Base-by-base conservation (phyloP, 208 protist genomes). In the Zelonia costaricensis region DNA sequence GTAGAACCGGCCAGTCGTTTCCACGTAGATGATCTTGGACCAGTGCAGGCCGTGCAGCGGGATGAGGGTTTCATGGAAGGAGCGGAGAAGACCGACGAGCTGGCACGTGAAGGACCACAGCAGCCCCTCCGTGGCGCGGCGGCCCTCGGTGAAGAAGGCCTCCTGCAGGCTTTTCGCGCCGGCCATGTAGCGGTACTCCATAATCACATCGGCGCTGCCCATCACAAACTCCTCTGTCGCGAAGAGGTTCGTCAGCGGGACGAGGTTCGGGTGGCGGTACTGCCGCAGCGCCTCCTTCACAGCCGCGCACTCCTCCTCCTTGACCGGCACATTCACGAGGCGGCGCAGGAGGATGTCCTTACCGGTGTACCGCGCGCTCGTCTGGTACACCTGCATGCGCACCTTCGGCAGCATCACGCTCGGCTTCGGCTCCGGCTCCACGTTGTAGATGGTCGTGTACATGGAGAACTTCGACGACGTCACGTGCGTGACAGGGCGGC, bases 391-490 rank as follows among this genome's bases (percentile, higher is more conserved):
- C 58, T 91, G 84, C 56, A 78, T 90, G 55, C 63, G 73, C 53
- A 89, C 40, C 59, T 87, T 84, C n/a, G 78, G 68, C 52, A 82
- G 67, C 60, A 88, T 76, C 59, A 74, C 55, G 45, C 79, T 87
- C 38, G 75, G 67, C 42, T 71, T 78, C 27, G 81, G 56, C 60
- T 86, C 80, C 38, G 78, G 46, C 68, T 95, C 85, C 30, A 95
- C 62, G 63, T 95, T 95, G 78, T 88, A 92, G 56, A 95, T 90
- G 52, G 89, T 91, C n/a, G 82, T 90, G 78, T 91, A 95, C 43
- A 72, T 67, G 39, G 82, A 71, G 60, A 95, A 95, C 74, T 92
- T 95, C 4, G 81, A 86, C 20, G 83, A 90, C 12, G 85, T 87
- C 3, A 95, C 89, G 33, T 79, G 70, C 16, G 89, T 95, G 30